These are phyloP conservation scores for Globisporangium parvum DNA, from an alignment of 352 stramenopile species.

Conservation along the genomic window DNA sequence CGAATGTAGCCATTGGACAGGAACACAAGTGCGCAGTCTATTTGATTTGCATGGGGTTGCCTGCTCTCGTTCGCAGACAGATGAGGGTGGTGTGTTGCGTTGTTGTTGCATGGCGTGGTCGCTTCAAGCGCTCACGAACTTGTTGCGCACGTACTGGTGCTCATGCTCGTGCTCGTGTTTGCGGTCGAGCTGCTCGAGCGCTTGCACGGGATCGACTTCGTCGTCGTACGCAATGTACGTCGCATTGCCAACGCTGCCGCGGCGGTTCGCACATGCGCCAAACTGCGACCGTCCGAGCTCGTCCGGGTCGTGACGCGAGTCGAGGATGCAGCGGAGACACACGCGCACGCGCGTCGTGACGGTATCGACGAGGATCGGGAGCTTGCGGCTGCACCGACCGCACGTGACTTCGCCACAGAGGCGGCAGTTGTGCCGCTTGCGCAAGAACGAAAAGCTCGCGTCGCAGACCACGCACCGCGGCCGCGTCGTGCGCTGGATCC, in stretches of 20 bases:
- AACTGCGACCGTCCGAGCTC: slow-evolving; percentile 32
- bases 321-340: slow-evolving; percentile 71
- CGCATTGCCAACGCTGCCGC: slow-evolving; percentile 42
- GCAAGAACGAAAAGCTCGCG: slow-evolving; percentile 62
- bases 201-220: too few relatives aligned
- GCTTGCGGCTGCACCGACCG: slow-evolving; percentile 65
- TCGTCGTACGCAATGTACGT: slow-evolving; percentile 68
- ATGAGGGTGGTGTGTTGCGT: neutral
- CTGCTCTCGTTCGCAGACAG: slow-evolving; percentile 10
- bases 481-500: slow-evolving; percentile 37
- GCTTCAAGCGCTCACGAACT: neutral
- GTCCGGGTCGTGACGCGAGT: slow-evolving; percentile 58
- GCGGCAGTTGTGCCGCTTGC: slow-evolving; percentile 71
- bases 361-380: slow-evolving; percentile 56
- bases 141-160: neutral
- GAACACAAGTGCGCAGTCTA: neutral
- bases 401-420: slow-evolving; percentile 66
- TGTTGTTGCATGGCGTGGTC: neutral
- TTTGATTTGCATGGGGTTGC: neutral
- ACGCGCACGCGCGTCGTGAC: slow-evolving; percentile 64
- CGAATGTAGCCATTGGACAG: neutral
- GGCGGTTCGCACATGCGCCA: slow-evolving; percentile 8
- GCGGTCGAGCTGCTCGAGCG: slow-evolving; percentile 12
- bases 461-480: slow-evolving; percentile 64
- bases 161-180: slow-evolving; percentile 1